These are phyloP conservation scores for Stereum hirsutum DNA, from an alignment of 1,284 basidiomycete genomes.

Conservation along the genomic window DNA sequence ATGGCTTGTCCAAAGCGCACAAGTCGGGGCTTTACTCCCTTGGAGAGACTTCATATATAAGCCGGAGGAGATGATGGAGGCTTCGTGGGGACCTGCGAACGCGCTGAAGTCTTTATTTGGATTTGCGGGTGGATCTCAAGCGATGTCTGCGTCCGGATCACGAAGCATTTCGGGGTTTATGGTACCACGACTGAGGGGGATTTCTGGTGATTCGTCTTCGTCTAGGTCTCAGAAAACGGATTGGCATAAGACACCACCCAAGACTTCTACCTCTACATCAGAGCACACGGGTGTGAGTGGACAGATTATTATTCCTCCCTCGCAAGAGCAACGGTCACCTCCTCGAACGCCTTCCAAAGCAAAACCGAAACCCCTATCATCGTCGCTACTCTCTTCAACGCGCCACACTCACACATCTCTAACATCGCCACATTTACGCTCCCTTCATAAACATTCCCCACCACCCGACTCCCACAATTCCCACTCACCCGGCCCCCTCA, in stretches of 20 bases:
- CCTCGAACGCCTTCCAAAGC: background rate
- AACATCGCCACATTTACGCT: too few relatives aligned
- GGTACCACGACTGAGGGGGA: too few relatives aligned
- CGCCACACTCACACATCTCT: too few relatives aligned
- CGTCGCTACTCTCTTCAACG: too few relatives aligned
- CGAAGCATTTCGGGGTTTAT: too few relatives aligned
- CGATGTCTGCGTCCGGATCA: background rate
- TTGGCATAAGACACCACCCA: background rate
- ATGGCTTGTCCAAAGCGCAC: slow-evolving; percentile 78
- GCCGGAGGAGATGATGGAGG: slow-evolving; percentile 35
- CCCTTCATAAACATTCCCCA: too few relatives aligned
- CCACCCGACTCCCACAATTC: slow-evolving; percentile 17
- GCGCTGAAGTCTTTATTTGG: slow-evolving; percentile 24
- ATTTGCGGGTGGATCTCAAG: slow-evolving; percentile 13
- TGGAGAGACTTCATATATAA: slow-evolving; percentile 66
- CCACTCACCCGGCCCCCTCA: slow-evolving; percentile 33
- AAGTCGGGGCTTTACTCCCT: slow-evolving; percentile 58
- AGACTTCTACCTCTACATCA: background rate
- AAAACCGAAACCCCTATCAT: background rate
- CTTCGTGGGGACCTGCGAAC: slow-evolving; percentile 35
- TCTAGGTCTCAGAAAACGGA: too few relatives aligned
- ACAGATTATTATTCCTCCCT: too few relatives aligned
- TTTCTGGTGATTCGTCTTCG: too few relatives aligned
- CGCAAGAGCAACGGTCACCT: too few relatives aligned
- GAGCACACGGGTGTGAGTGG: background rate